Base-by-base conservation (phyloP, 2,329 filamentous ascomycete species). In the Epichloe uncinata region DNA sequence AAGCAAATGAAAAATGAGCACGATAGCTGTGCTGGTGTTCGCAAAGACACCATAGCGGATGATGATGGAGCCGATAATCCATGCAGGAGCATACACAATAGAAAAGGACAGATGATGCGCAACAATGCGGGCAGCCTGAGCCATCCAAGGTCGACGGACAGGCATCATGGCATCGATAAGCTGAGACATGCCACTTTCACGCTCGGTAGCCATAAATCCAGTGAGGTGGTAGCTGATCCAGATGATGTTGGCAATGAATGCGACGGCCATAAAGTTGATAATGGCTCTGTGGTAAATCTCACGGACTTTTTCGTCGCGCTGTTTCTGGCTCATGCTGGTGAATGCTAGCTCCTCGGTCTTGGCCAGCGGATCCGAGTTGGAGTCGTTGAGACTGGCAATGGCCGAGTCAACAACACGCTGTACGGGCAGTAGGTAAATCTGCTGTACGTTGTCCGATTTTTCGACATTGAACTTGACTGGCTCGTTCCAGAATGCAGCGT, bases 121-220 rank as follows among this genome's bases (percentile, higher is more conserved):
- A 8, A 90, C 61, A 13, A 95, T 73, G n/a, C 90, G 77, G 2
- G 85, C 83, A 20, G 81, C 78, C 66, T 91, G 87, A 9, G 85
- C 81, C 59, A 87, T 75, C 87, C 87, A 94, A 42, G 78, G 72
- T 45, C 75, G 75, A 49, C 75, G 74, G 50, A 86, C 86, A 0
- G 87, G 84, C 73, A 93, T 90, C 87, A 95, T 95, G 49, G 87
- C 84, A 66, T 96, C 90, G 42, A 96, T 80, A 30, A 96, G 73
- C 54, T 89, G 86, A 4, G 87, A 87, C 77, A 95, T 93, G 51
- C 89, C 90, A 15, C 81, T 73, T 69, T 96, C 90, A 50, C 90
- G 75, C 67, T 96, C 90, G 2, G 82, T 81, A 7, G 90, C 89
- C 63, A 95, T 83, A 58, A 90, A 81, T 8, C 90, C 90, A 0